phyloP scores from a whole-genome alignment of 2,329 filamentous ascomycete species.

The Botrytis byssoidea region DNA sequence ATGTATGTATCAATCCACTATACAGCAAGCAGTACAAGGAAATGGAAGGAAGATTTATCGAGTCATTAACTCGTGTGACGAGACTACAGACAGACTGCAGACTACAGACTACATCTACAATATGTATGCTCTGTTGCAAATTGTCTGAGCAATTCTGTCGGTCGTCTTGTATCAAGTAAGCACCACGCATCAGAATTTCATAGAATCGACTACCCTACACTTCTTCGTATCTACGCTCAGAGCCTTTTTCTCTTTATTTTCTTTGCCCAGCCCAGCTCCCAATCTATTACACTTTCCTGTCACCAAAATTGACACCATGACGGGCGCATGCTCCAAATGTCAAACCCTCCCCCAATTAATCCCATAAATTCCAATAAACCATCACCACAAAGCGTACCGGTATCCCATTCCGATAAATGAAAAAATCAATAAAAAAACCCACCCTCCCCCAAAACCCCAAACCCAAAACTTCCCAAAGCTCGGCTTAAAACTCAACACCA shows the following conservation, averaged over 20 bases:
- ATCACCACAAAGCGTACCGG: background rate
- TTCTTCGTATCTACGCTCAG: background rate
- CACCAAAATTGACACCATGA: background rate
- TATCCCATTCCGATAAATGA: background rate
- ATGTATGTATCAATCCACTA: background rate
- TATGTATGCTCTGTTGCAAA: background rate
- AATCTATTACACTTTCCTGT: background rate
- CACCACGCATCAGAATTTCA: background rate
- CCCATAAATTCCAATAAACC: background rate
- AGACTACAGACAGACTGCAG: background rate
- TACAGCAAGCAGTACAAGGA: background rate
- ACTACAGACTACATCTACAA: background rate
- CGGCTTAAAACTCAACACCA: background rate
- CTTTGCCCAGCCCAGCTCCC: background rate
- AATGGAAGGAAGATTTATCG: background rate
- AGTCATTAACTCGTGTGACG: background rate
- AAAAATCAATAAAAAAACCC: background rate
- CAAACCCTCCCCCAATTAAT: background rate
- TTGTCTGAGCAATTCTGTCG: background rate
- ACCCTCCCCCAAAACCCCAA: no score
- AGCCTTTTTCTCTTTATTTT: background rate
- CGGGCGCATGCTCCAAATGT: background rate
- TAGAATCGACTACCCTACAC: background rate
- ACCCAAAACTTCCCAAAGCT: no score
- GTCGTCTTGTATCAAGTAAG: background rate